Conservation (phyloP, 2,329 filamentous ascomycete species). For the Diaporthe ampelina region DNA sequence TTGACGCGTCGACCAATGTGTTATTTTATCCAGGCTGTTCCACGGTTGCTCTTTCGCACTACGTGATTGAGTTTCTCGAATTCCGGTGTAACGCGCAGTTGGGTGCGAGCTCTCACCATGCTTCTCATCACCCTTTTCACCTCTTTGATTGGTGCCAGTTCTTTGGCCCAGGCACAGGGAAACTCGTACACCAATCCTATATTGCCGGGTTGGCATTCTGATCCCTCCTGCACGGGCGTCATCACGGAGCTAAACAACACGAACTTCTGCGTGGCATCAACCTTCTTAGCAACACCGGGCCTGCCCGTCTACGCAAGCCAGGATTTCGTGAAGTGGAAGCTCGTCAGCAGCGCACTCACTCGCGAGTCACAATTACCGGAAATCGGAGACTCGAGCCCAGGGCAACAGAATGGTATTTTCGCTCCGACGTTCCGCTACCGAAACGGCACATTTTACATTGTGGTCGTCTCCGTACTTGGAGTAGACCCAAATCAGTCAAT, state of each 20-base stretch:
- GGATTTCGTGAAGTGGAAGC: conserved; percentile 57
- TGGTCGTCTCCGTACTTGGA: conserved; percentile 50
- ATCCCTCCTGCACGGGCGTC: conserved; percentile 59
- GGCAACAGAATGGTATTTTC: conserved; percentile 57
- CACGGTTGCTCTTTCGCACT: not conserved
- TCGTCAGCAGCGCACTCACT: conserved; percentile 40
- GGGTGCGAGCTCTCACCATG: not conserved
- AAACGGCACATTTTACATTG: conserved; percentile 59
- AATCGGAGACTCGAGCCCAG: not conserved
- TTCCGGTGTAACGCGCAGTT: not conserved
- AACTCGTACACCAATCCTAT: conserved; percentile 55
- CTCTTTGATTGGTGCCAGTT: not conserved
- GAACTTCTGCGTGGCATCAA: conserved; percentile 60
- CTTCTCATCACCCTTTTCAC: not conserved
- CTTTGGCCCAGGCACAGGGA: not conserved
- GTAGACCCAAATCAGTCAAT: conserved; percentile 47
- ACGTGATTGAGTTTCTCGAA: not conserved
- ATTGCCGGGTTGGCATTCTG: conserved; percentile 60
- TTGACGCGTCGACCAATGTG: not conserved
- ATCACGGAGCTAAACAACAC: conserved; percentile 52
- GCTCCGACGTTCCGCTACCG: conserved; percentile 61
- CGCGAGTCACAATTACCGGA: conserved; percentile 34
- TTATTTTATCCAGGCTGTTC: not conserved
- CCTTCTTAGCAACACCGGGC: conserved; percentile 60
- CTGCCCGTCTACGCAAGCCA: conserved; percentile 59